These are phyloP conservation scores for Paramyrothecium sp. DNA, from an alignment of 2,329 filamentous ascomycete genomes.

Conservation along the genomic window DNA sequence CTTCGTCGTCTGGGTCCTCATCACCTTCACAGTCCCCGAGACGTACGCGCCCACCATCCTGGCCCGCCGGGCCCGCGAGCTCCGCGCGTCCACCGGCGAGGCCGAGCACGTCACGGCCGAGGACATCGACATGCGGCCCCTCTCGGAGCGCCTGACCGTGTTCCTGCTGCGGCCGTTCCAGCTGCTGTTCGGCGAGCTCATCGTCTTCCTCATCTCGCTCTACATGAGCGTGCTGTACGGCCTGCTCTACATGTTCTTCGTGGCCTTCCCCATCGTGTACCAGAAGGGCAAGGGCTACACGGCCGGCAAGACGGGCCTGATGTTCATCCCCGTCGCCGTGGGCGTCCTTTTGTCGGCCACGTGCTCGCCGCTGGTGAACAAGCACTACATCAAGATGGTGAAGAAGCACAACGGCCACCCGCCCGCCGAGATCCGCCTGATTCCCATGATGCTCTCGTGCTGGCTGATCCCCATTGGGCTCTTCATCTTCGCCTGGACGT, in stretches of 20 bases:
- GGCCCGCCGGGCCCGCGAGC: slow-evolving; percentile 64
- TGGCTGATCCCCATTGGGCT: slow-evolving; percentile 65
- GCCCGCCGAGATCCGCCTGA: slow-evolving; percentile 73
- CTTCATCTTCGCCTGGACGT: slow-evolving; percentile 61
- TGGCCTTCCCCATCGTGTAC: slow-evolving; percentile 70
- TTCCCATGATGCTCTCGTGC: slow-evolving; percentile 79
- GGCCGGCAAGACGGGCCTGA: slow-evolving; percentile 72
- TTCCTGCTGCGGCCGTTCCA: slow-evolving; percentile 84
- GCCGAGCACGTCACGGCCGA: slow-evolving; percentile 72
- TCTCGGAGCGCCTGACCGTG: slow-evolving; percentile 66
- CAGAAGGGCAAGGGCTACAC: slow-evolving; percentile 77
- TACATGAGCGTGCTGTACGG: slow-evolving; percentile 86
- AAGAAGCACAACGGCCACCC: slow-evolving; percentile 67
- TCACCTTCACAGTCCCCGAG: slow-evolving; percentile 86
- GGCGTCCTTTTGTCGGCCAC: slow-evolving; percentile 68
- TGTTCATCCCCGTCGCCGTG: slow-evolving; percentile 82
- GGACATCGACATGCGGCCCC: slow-evolving; percentile 71
- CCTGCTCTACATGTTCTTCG: slow-evolving; percentile 75
- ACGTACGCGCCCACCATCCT: slow-evolving; percentile 84
- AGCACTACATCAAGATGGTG: slow-evolving; percentile 69
- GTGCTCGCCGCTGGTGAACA: slow-evolving; percentile 74
- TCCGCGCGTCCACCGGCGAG: slow-evolving; percentile 68
- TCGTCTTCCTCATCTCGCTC: slow-evolving; percentile 78
- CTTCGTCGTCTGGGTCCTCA: slow-evolving; percentile 67
- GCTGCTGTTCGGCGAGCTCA: slow-evolving; percentile 79